Conservation (phyloP, 2,329 filamentous ascomycete species). For the Cladosporium sp. region DNA sequence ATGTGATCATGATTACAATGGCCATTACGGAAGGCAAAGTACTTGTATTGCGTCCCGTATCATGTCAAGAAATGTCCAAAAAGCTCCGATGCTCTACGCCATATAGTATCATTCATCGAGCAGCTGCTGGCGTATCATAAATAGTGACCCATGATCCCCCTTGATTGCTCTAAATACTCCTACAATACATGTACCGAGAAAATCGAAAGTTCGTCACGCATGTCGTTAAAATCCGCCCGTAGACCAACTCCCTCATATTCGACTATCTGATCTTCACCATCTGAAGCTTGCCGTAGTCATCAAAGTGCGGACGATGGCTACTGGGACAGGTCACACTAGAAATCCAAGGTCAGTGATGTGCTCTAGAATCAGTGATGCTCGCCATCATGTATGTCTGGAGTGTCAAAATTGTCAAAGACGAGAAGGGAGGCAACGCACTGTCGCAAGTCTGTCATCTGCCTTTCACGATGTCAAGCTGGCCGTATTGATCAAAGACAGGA, state of each 20-base stretch:
- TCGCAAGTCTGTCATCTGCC: not conserved
- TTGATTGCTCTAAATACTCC: not conserved
- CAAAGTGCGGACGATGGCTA: not conserved
- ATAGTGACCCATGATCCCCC: not conserved
- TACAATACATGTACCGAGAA: not conserved
- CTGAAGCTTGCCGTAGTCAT: not conserved
- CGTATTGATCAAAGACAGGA: conserved; percentile 7
- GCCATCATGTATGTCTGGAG: not conserved
- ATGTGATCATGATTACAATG: not conserved
- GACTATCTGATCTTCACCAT: not conserved
- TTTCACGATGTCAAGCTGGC: not conserved
- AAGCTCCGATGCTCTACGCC: not conserved
- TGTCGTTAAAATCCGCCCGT: not conserved
- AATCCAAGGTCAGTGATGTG: not conserved
- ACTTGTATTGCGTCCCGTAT: no score
- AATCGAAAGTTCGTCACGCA: not conserved
- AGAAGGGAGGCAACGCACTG: not conserved
- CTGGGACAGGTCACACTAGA: not conserved
- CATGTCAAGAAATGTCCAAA: not conserved
- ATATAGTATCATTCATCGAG: not conserved
- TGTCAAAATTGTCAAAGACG: not conserved
- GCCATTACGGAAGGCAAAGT: not conserved
- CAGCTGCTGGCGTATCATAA: not conserved
- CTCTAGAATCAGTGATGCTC: not conserved
- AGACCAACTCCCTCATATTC: not conserved